Evolutionary conservation across 2,329 filamentous ascomycete species (phyloP), one percentile per base, ranked within the genome.

Genomic region (Diaporthe ampelina): DNA sequence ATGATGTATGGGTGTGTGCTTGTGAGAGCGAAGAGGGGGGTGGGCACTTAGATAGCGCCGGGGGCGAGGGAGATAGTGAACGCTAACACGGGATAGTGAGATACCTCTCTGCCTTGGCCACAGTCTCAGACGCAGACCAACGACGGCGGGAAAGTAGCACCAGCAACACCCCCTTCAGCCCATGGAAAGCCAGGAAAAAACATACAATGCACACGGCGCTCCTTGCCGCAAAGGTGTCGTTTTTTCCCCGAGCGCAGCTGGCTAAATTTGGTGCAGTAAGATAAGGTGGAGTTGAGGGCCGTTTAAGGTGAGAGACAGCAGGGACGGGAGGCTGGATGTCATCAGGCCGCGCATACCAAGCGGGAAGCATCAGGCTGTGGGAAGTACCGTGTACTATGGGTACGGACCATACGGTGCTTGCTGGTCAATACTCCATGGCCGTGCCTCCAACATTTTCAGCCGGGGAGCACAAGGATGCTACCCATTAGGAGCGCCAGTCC

Each of bases 31-130:
- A 76, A n/a, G 19, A 72, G 68, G 57, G 73, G 58, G 72, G 74
- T 61, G 48, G 56, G 61, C 58, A 71, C 56, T 75, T 70, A 67
- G 74, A 70, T 75, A 58, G 73, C 58, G 73, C n/a, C 56, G 35
- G 48, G 54, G 48, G 61, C 59, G 35, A 40, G 54, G 10, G 59
- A 52, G 59, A 73, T 57, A 67, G 71, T 56, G 43, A 73, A 65
- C 70, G 74, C 74, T 75, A 75, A 75, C 74, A 75, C 21, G 48
- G 37, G 70, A 52, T 70, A 72, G 50, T 43, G 69, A 74, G 68
- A 70, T 72, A 74, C 73, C 26, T 72, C 45, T 35, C 32, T 69
- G 48, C 26, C 37, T 43, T 48, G 37, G 40, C 56, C 40, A 26
- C 4, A 56, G 35, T 37, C 57, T 24, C 45, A 19, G 37, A 32